Base-by-base conservation (phyloP, 306 rosid genomes). In the Fragaria vesca region DNA sequence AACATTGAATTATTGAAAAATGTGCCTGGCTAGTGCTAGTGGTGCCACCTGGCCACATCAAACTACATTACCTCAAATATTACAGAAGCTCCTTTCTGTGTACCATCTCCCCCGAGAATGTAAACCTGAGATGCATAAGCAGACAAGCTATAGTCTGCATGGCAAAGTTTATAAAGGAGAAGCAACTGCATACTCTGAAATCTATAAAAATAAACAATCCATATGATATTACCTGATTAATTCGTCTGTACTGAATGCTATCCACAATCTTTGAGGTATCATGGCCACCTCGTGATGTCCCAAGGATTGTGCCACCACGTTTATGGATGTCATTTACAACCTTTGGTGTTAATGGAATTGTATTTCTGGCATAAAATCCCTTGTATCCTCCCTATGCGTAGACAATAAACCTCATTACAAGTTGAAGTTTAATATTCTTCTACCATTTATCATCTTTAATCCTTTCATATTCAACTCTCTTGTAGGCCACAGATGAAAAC, bases 281-380 rank as follows among this genome's bases (percentile, higher is more conserved):
- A 30, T 84, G 82, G 30, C 92, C 90, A 4, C 90, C 90, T 18
- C 87, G 78, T 0, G 92, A 88, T 48, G 88, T 82, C 74, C 92
- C 92, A 20, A 88, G 87, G 79, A 84, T 82, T 18, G 90, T 88
- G 71, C 92, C 92, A 50, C 92, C 92, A 20, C 92, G 90, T 76
- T 88, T 86, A 78, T 86, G 92, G 72, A 88, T 76, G 78, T 86
- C 81, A 69, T 88, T 86, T 48, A 88, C 90, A 34, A 77, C 76
- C 77, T 84, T 86, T 62, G 93, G 87, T 4, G 88, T 86, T 16
- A 86, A 83, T 4, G 87, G 66, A 71, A 81, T 65, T 54, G 87
- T 86, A 81, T 87, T 85, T 70, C 86, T 69, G 6, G 90, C 79
- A 43, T 86, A 89, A 24, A 89, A 89, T 4, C 90, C 93, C 72